Conservation (phyloP, 1,139 yeast species). For the Yamadazyma membranifaciens region DNA sequence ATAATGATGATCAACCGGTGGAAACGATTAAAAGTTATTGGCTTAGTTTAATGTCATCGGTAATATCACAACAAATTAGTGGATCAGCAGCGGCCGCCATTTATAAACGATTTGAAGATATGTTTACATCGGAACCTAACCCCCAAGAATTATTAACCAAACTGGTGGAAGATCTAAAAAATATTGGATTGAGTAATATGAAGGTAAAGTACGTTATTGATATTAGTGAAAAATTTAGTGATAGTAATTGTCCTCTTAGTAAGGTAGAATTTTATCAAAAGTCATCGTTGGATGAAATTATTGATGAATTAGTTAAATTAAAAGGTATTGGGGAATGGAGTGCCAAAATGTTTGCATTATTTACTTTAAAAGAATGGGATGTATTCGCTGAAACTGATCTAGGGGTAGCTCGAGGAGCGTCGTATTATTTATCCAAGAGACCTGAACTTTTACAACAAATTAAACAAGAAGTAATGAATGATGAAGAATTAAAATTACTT, state of each 20-base stretch:
- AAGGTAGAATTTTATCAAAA: constrained; percentile 35
- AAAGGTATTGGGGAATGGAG: constrained; percentile 93
- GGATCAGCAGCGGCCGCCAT: constrained; percentile 80
- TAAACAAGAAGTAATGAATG: constrained; percentile 28
- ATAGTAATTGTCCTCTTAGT: constrained; percentile 36
- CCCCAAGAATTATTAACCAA: constrained; percentile 47
- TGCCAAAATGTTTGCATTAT: constrained; percentile 81
- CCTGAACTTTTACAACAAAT: constrained; percentile 49
- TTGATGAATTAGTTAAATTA: constrained; percentile 52
- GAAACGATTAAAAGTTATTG: constrained; percentile 37
- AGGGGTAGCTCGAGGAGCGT: constrained; percentile 81
- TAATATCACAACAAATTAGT: constrained; percentile 81
- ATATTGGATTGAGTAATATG: constrained; percentile 68
- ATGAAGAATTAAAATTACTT: constrained; percentile 27
- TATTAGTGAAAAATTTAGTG: constrained; percentile 56
- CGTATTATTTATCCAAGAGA: constrained; percentile 57
- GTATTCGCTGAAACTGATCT: constrained; percentile 78
- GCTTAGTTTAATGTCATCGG: constrained; percentile 39
- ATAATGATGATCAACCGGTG: constrained; percentile 9
- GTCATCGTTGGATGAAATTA: constrained; percentile 45
- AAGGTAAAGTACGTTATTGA: constrained; percentile 66
- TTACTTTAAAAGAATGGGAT: constrained; percentile 64
- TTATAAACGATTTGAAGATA: constrained; percentile 39
- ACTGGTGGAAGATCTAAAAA: constrained; percentile 48
- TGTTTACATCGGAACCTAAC: constrained; percentile 46